Evolutionary conservation across 2,329 filamentous ascomycete genomes (phyloP).

Genomic region (Passalora sequoiae): DNA sequence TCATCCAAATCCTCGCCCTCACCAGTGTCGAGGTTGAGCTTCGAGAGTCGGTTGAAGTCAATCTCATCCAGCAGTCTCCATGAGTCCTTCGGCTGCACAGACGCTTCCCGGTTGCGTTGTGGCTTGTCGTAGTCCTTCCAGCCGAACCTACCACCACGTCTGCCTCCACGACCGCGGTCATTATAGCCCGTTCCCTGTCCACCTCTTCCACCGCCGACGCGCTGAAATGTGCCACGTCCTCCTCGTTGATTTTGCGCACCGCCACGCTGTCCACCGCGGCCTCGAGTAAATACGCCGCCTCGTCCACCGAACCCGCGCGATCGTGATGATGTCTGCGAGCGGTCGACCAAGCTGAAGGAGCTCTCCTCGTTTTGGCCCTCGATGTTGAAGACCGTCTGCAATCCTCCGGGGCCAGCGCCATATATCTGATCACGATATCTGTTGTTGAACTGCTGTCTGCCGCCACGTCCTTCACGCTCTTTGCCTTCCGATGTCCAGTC

Average conservation of each 20-base stretch:
- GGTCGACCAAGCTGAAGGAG: slow-evolving; percentile 96
- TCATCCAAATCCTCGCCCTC: slow-evolving; percentile 92
- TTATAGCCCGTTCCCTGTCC: slow-evolving; percentile 71
- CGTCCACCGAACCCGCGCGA: slow-evolving; percentile 75
- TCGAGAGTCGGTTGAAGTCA: slow-evolving; percentile 89
- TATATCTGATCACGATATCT: slow-evolving; percentile 96
- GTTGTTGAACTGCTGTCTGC: slow-evolving; percentile 82
- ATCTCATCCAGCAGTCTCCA: slow-evolving; percentile 97
- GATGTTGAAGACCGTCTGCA: slow-evolving; percentile 74
- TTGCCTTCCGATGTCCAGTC: slow-evolving; percentile 95
- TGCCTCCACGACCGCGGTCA: slow-evolving; percentile 61
- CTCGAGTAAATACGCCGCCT: slow-evolving; percentile 81
- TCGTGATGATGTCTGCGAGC: slow-evolving; percentile 80
- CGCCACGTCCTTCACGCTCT: slow-evolving; percentile 63
- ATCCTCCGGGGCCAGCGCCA: slow-evolving; percentile 72
- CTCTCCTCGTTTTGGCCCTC: slow-evolving; percentile 93
- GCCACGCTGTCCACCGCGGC: slow-evolving; percentile 60
- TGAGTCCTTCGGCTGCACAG: slow-evolving; percentile 91
- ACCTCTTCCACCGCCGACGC: slow-evolving; percentile 61
- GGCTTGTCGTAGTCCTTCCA: slow-evolving; percentile 99
- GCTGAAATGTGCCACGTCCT: slow-evolving; percentile 67
- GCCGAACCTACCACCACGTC: slow-evolving; percentile 82
- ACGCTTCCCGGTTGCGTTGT: slow-evolving; percentile 89
- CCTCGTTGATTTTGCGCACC: slow-evolving; percentile 64
- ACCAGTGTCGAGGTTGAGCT: slow-evolving; percentile 91